phyloP scores from a whole-genome alignment of 805 yeast species.

The Maudiozyma serrabonitensis region DNA sequence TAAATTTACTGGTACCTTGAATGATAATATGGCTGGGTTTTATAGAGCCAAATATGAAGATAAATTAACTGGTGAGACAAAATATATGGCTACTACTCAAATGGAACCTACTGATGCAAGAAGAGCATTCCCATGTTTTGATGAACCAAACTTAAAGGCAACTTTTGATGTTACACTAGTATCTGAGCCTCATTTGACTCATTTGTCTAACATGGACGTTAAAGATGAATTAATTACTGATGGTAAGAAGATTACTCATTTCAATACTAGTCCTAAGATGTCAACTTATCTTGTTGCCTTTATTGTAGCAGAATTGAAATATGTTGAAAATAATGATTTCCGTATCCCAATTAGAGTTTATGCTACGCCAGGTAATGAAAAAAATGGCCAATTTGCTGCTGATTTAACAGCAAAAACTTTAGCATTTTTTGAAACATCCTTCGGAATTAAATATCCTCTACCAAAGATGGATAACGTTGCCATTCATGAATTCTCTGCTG shows the following conservation, averaged over 20 bases:
- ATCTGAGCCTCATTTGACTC: slow-evolving; percentile 45
- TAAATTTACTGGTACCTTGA: slow-evolving; percentile 52
- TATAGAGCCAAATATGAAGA: slow-evolving; percentile 57
- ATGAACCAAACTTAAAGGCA: slow-evolving; percentile 76
- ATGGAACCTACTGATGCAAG: slow-evolving; percentile 84
- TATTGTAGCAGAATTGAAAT: slow-evolving; percentile 70
- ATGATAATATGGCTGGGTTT: slow-evolving; percentile 77
- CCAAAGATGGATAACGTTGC: slow-evolving; percentile 80
- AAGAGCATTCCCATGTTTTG: slow-evolving; percentile 79
- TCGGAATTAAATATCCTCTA: slow-evolving; percentile 67
- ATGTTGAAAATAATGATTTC: slow-evolving; percentile 56
- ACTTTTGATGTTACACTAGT: slow-evolving; percentile 56
- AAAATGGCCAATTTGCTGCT: slow-evolving; percentile 63
- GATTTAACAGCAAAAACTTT: slow-evolving; percentile 68
- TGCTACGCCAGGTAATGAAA: slow-evolving; percentile 68
- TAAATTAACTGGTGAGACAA: slow-evolving; percentile 49
- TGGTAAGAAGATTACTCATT: slow-evolving; percentile 45
- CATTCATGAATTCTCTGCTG: slow-evolving; percentile 74
- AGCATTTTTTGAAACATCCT: slow-evolving; percentile 60
- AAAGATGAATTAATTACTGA: slow-evolving; percentile 37
- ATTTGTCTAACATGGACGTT: slow-evolving; percentile 63
- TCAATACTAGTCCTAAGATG: slow-evolving; percentile 74
- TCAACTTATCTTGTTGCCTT: slow-evolving; percentile 81
- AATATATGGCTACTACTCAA: slow-evolving; percentile 73
- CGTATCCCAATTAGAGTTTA: slow-evolving; percentile 72